These are phyloP conservation scores for Diplogelasinospora grovesii DNA, from an alignment of 495 filamentous ascomycete genomes.

Conservation along the genomic window DNA sequence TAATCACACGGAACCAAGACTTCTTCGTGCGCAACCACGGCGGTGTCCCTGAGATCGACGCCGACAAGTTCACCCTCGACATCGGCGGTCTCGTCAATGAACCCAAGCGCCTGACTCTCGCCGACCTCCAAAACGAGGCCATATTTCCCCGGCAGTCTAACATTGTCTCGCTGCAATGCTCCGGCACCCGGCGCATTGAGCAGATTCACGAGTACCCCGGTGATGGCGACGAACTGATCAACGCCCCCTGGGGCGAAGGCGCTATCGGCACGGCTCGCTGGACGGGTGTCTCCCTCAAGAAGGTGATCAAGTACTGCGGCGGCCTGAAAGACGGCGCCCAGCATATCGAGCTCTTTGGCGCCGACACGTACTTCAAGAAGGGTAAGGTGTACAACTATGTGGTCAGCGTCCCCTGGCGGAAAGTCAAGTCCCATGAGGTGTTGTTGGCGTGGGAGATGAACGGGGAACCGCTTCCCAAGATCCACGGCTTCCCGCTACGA, in stretches of 20 bases:
- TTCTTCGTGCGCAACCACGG: constrained; percentile 66
- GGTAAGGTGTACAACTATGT: constrained; percentile 55
- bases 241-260: constrained; percentile 61
- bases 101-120: constrained; percentile 46
- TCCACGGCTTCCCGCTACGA: constrained; percentile 59
- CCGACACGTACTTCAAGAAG: constrained; percentile 63
- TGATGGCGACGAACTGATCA: constrained; percentile 62
- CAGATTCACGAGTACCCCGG: constrained; percentile 58
- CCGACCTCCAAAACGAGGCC: constrained; percentile 50
- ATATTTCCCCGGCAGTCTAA: constrained; percentile 50
- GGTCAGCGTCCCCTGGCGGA: constrained; percentile 56
- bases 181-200: constrained; percentile 61
- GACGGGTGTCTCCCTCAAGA: constrained; percentile 56
- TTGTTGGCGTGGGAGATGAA: constrained; percentile 69
- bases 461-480: constrained; percentile 55
- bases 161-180: constrained; percentile 58
- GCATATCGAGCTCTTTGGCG: constrained; percentile 59
- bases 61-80: constrained; percentile 42
- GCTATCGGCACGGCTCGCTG: constrained; percentile 61
- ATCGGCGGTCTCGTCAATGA: constrained; percentile 52
- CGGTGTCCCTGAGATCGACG: constrained; percentile 53
- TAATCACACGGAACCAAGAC: constrained; percentile 52
- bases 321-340: constrained; percentile 47
- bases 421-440: constrained; percentile 59
- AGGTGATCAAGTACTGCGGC: constrained; percentile 60